Evolutionary conservation across 2,329 filamentous ascomycete genomes (phyloP), one percentile per base, ranked within the genome.

Genomic region (Nemania sp.): DNA sequence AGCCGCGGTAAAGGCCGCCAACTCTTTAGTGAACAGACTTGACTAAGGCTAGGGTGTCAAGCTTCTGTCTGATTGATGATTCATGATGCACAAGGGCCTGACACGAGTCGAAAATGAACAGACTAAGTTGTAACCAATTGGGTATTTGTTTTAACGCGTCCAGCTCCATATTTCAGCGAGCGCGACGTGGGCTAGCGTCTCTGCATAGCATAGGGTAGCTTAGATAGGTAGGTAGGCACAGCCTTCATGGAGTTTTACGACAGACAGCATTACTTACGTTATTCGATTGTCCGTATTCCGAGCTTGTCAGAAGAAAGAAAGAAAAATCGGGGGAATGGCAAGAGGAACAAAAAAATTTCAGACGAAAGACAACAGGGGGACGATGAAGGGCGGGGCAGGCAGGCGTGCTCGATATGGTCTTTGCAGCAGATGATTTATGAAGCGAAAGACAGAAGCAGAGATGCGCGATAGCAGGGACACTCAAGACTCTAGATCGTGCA

Each of bases 141-240:
- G 55, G 54, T 57, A 59, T 57, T 42, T 57, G 57, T 57, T 42
- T n/a, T 32, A 47, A 56, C 29, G 48, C 20, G 39, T 39, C 40
- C 50, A 34, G 32, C 55, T 56, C 52, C 29, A 51, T 37, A 40
- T 32, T 37, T 49, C n/a, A 58, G 35, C 45, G 48, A 18, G 47
- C 39, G 39, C 51, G 21, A 57, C 17, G 9, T 43, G 20, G 10
- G 32, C 48, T 42, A 29, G 21, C 45, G 46, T 54, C 39, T 59
- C 52, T 57, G 47, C 45, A 62, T 62, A 57, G 58, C 57, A 64
- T 57, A 53, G 29, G 54, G n/a, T 60, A 58, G 55, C 52, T 65
- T 59, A 64, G 52, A 57, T 61, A 32, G 55, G 54, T 61, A 57
- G 50, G 45, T 43, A 53, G 48, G 55, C 52, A 54, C 34, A 20